Evolutionary conservation across 1,284 basidiomycete species (phyloP), one percentile per base, ranked within the genome.

Genomic region (Leccinum variabile): DNA sequence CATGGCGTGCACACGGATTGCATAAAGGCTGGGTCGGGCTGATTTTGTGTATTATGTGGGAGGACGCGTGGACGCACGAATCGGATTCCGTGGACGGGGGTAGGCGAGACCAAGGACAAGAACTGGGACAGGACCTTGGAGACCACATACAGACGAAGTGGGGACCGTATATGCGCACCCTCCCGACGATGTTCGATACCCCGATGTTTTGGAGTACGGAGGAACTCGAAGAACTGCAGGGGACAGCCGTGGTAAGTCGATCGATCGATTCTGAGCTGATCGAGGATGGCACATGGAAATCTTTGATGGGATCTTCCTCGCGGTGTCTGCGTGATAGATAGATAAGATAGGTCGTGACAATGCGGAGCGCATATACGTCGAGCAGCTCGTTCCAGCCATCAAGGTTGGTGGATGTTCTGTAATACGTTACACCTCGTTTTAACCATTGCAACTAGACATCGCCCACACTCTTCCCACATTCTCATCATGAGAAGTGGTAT

Each of bases 31-130:
- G 96, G 96, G 79, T 84, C 1, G 91, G 91, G 1, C 79, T 98
- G 49, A 98, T 98, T 63, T 79, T 98, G 25, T 92, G 90, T 66
- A 91, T 98, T 89, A 94, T 98, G 91, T 98, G 92, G 90, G 97
- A 98, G 76, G 85, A 86, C 57, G 82, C 87, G 10, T 74, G 72
- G 68, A 59, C 66, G 14, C 56, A 74, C n/a, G 69, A 73, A 60
- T 54, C 11, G 4, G 57, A 64, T 50, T 6, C 11, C 10, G 25
- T 28, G 52, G 49, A 57, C n/a, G 16, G 18, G 18, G 18, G 16
- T 4, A 9, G 49, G 13, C 49, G 8, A 28, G 49, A 50, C 22
- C 49, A 25, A 50, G 49, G 49, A 25, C 49, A 50, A 50, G 49
- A 28, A 16, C 49, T 9, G 14, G 22, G 25, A 32, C 60, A 37